Evolutionary conservation across 495 filamentous ascomycete species (phyloP).

Genomic region (Platismatia glauca): DNA sequence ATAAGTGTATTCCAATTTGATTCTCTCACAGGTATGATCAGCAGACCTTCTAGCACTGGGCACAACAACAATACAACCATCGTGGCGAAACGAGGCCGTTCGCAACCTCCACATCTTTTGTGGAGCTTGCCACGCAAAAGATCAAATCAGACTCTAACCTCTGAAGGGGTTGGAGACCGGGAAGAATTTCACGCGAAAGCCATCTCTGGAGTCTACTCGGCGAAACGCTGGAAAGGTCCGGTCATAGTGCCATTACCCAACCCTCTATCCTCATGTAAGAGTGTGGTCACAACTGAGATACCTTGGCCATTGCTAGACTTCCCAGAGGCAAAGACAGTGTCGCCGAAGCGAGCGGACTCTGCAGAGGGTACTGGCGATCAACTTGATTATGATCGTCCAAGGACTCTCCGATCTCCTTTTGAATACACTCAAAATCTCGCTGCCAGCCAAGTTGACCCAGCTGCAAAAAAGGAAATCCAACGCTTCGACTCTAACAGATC

Average conservation of each 20-base stretch:
- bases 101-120: neutral
- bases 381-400: neutral
- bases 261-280: neutral
- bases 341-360: neutral
- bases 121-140: constrained; percentile 3
- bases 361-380: neutral
- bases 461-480: neutral
- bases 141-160: neutral
- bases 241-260: neutral
- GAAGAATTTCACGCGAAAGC: neutral
- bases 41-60: neutral
- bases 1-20: neutral
- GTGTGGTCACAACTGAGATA: neutral
- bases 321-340: neutral
- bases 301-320: neutral
- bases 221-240: constrained; percentile 4
- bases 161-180: neutral
- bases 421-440: neutral
- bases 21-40: neutral
- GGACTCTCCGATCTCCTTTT: constrained; percentile 1
- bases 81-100: neutral
- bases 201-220: neutral
- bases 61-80: neutral
- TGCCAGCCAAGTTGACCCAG: neutral
- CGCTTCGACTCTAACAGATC: neutral